A percentile compares a stretch with the other conserved stretches of the same genome.
Conservation (phyloP, 768 basidiomycete species). For the Trametopsis cervina region DNA sequence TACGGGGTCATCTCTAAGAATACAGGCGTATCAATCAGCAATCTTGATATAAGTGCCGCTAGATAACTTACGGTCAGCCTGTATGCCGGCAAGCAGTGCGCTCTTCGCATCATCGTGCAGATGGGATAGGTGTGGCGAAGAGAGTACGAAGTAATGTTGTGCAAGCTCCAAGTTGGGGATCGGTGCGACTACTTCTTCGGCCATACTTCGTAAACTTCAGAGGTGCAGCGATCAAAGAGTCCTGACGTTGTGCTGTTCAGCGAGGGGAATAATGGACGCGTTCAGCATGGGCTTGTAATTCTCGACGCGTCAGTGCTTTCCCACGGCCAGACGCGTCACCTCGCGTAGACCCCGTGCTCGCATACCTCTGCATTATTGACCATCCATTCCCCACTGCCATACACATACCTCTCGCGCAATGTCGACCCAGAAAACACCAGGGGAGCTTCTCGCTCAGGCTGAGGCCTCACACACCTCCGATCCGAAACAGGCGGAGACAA, state of each 20-base stretch:
- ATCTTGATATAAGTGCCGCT: background rate
- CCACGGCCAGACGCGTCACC: constrained; percentile 30
- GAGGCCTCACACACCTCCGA: constrained; percentile 36
- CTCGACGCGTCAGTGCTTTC: constrained; percentile 30
- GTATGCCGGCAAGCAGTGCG: constrained; percentile 65
- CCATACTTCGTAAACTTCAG: constrained; percentile 59
- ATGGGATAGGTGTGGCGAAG: constrained; percentile 48
- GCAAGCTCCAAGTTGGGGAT: constrained; percentile 82
- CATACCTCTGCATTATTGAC: background rate
- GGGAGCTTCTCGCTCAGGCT: constrained; percentile 52
- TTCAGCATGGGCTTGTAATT: constrained; percentile 3
- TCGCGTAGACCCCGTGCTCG: constrained; percentile 14
- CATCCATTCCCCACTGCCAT: background rate
- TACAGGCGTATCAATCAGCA: background rate
- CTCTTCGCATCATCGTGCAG: constrained; percentile 63
- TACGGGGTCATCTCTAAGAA: constrained; percentile 85
- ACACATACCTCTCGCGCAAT: background rate
- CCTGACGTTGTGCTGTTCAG: background rate
- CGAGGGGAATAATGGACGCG: background rate
- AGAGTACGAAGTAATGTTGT: constrained; percentile 72
- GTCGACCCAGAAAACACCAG: constrained; percentile 4
- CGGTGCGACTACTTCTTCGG: constrained; percentile 78
- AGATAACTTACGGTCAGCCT: constrained; percentile 61
- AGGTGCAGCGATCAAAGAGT: background rate
- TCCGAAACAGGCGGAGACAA: constrained; percentile 56